Conservation (phyloP, 2,329 filamentous ascomycete species). For the Huntiella abstrusa region DNA sequence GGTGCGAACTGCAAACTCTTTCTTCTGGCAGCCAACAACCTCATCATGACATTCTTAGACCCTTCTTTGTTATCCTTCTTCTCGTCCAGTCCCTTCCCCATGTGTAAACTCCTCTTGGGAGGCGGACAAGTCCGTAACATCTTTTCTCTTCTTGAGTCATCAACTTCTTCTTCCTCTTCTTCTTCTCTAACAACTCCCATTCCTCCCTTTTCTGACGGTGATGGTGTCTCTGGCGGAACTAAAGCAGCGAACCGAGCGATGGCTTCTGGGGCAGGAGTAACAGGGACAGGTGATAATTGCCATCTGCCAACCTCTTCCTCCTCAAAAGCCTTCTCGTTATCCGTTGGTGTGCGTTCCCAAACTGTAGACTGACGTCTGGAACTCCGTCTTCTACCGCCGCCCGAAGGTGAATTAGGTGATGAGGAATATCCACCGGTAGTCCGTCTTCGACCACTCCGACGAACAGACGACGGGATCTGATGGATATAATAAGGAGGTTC, state of each 20-base stretch:
- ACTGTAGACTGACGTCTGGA: constrained; percentile 31
- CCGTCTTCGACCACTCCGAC: constrained; percentile 57
- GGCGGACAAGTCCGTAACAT: constrained; percentile 20
- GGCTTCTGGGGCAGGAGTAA: constrained; percentile 37
- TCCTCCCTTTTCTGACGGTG: constrained; percentile 18
- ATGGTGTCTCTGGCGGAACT: constrained; percentile 27
- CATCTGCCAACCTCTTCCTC: constrained; percentile 24
- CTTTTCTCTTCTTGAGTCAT: constrained; percentile 1
- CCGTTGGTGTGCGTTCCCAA: constrained; percentile 37
- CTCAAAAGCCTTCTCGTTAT: constrained; percentile 16
- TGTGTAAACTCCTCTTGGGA: constrained; percentile 10
- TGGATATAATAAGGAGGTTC: constrained; percentile 53
- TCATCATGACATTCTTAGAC: constrained; percentile 33
- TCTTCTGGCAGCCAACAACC: constrained; percentile 51
- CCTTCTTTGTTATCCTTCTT: constrained; percentile 26
- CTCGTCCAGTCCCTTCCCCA: background rate
- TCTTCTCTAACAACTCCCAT: constrained; percentile 15
- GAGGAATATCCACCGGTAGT: constrained; percentile 45
- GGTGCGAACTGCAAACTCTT: constrained; percentile 66
- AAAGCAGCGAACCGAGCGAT: constrained; percentile 33
- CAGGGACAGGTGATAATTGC: constrained; percentile 36
- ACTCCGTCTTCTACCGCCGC: constrained; percentile 30
- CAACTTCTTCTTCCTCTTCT: constrained; percentile 29
- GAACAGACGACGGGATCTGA: constrained; percentile 33
- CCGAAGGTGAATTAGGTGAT: constrained; percentile 28